Percentiles rank a stretch among this genome's conserved stretches.
Conservation (phyloP, 192 early-diverging fungal genomes). For the Umbelopsis ramanniana region DNA sequence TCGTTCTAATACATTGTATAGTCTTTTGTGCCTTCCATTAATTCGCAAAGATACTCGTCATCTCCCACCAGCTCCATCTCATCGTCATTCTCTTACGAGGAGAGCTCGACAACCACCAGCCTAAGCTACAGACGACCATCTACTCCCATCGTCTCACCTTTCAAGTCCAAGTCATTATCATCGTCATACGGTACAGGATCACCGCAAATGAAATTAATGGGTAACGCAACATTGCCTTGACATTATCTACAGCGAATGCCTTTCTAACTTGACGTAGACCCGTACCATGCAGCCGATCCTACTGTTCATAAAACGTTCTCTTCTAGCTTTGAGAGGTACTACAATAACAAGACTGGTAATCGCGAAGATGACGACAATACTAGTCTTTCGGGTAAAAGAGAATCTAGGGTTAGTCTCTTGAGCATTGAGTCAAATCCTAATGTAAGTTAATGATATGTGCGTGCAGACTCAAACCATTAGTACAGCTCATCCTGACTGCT, state of each 20-base stretch:
- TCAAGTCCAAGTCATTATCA: slow-evolving; percentile 45
- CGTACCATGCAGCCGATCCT: neutral
- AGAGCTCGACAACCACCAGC: neutral
- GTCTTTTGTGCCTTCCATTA: neutral
- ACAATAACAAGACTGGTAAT: neutral
- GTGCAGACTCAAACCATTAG: neutral
- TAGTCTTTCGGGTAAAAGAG: slow-evolving; percentile 2
- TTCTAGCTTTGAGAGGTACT: slow-evolving; percentile 36
- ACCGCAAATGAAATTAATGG: slow-evolving; percentile 33
- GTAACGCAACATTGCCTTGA: slow-evolving; percentile 9
- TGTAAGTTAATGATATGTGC: neutral
- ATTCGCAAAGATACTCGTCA: neutral
- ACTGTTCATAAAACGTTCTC: slow-evolving; percentile 24
- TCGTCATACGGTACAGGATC: slow-evolving; percentile 22
- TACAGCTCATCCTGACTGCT: neutral
- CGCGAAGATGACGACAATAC: slow-evolving; percentile 4
- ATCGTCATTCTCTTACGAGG: slow-evolving; percentile 1
- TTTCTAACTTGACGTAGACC: neutral
- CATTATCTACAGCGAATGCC: neutral
- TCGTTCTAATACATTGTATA: neutral
- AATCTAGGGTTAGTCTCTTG: slow-evolving; percentile 1
- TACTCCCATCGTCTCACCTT: slow-evolving; percentile 31
- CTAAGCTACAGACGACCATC: slow-evolving; percentile 11
- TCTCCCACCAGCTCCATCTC: slow-evolving; percentile 7
- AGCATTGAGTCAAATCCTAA: slow-evolving; percentile 2